Base-by-base conservation (phyloP, 78 protist species). In the Dictyostelium intermedium region DNA sequence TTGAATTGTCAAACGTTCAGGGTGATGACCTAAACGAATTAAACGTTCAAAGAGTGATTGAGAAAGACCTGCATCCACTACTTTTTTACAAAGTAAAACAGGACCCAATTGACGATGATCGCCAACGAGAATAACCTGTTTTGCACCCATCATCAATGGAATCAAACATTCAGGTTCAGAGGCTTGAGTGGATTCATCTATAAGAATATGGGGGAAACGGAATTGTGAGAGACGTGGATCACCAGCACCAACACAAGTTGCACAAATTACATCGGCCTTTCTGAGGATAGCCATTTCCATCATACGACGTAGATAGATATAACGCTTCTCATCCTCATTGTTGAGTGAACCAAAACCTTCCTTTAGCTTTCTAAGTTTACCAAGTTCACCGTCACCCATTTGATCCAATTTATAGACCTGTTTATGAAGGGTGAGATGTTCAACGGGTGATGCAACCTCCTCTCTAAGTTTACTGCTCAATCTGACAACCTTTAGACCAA, bases 121-220 rank as follows among this genome's bases (percentile, higher is more conserved):
- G 25, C 99, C 99, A 11, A 98, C 99, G 7, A 98, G 87, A 18
- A 98, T 96, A 25, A 98, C 97, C 72, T 98, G 99, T 70, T 92
- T 56, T 0, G 99, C 98, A 34, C 99, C 99, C 83, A 96, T 47
- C 41, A 99, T 98, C 41, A 99, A 53, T 9, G 99, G 99, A 82
- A 99, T 98, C 3, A 99, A 91, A 41, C 97, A 83, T 97, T 99
- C 99, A 16, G 99, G 99, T 96, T 99, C 99, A 20, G 99, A 97
- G 25, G 99, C 99, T 91, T 99, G 99, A 3, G 99, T 99, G 27
- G 97, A 18, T 97, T 99, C 99, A 95, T 99, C 99, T 18, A 99
- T 93, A 13, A 99, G 91, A 43, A 99, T 99, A 23, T 93, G 82
- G 11, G 94, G 91, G 98, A 99, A 99, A 61, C 95, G 85, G 82